phyloP scores from a whole-genome alignment of 1,284 basidiomycete genomes.

The Fomitopsis schrenkii region DNA sequence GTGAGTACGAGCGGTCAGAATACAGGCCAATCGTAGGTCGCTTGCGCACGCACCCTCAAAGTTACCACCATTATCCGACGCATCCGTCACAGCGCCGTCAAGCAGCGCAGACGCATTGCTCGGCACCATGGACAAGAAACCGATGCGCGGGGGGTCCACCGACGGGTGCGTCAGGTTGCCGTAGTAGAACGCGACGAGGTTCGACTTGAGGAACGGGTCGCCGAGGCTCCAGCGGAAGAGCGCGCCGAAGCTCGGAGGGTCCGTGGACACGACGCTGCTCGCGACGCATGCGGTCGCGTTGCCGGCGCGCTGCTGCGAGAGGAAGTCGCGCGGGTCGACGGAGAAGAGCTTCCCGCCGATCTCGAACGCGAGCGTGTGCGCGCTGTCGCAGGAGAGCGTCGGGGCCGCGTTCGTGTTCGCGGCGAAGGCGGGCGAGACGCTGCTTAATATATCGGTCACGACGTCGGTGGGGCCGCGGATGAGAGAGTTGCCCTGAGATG shows the following conservation, averaged over 20 bases:
- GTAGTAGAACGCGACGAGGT: conserved; percentile 51
- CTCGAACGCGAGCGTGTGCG: conserved; percentile 55
- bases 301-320: conserved; percentile 33
- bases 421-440: conserved; percentile 32
- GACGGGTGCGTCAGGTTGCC: conserved; percentile 64
- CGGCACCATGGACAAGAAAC: conserved; percentile 65
- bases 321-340: conserved; percentile 64
- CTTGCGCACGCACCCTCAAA: conserved; percentile 35
- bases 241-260: conserved; percentile 38
- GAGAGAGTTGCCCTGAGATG: conserved; percentile 34
- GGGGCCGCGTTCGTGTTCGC: conserved; percentile 21
- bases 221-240: conserved; percentile 37
- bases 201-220: conserved; percentile 39
- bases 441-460: conserved; percentile 35
- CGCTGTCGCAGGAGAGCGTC: conserved; percentile 37
- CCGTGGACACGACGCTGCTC: conserved; percentile 49
- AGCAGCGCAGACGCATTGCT: conserved; percentile 40
- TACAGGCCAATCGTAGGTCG: not conserved
- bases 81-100: conserved; percentile 35
- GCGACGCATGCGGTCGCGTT: conserved; percentile 42
- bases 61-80: conserved; percentile 32
- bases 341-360: conserved; percentile 62
- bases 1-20: not conserved
- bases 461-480: conserved; percentile 36
- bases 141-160: conserved; percentile 62